Conservation (phyloP, 2,329 filamentous ascomycete genomes). For the Paecilomyces fulvus region DNA sequence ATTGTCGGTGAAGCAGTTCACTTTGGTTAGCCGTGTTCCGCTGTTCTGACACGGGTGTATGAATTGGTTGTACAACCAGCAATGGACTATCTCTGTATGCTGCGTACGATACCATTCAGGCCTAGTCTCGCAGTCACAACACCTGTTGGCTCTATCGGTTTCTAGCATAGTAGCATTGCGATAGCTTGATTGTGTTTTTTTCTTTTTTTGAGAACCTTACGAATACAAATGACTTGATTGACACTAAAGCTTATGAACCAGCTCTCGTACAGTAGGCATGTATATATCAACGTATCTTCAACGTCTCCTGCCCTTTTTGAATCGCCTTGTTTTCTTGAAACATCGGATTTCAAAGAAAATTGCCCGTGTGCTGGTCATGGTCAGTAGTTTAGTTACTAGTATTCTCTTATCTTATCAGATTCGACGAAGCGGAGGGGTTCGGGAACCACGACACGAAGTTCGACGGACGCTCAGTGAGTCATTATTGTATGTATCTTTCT, state of each 20-base stretch:
- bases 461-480: no score
- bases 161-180: neutral
- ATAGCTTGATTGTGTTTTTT: neutral
- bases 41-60: neutral
- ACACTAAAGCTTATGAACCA: neutral
- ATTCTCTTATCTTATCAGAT: neutral
- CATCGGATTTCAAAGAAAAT: no score
- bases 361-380: no score
- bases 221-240: neutral
- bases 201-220: neutral
- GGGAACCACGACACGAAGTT: no score
- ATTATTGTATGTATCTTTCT: neutral
- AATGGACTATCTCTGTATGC: neutral
- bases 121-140: neutral
- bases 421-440: neutral
- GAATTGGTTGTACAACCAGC: neutral
- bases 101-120: neutral
- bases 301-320: neutral
- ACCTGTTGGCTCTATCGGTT: neutral
- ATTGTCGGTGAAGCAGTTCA: neutral
- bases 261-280: neutral
- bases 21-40: neutral
- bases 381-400: no score
- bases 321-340: neutral
- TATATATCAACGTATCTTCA: neutral